Evolutionary conservation across 2,329 filamentous ascomycete species (phyloP), one percentile per base, ranked within the genome.

Genomic region (Pseudogymnoascus sp.): DNA sequence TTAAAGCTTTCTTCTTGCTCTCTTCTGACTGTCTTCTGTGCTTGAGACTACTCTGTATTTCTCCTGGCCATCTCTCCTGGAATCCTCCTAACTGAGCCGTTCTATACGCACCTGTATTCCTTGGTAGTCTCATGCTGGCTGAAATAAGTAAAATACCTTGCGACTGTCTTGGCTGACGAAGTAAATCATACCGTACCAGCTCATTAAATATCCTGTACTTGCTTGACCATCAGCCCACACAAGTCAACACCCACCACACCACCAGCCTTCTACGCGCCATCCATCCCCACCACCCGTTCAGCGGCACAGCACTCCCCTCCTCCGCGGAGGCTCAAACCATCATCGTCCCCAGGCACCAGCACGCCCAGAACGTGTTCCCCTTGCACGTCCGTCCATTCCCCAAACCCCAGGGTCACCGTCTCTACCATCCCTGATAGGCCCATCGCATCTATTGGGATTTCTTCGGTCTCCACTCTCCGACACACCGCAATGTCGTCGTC

Each of bases 401-500:
- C 63, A 70, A 28, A 28, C 5, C 28, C 28, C 6, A 8, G 28
- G 28, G 28, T 28, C 7, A 28, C 28, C 28, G 28, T 8, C 28
- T 7, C 7, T 28, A 28, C 28, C 28, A 7, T 1, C 28, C 28
- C 28, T 28, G 28, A 46, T n/a, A 25, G 42, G 42, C 28, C 2
- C 21, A 5, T 14, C 5, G 2, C 21, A n/a, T 25, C 1, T 11
- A 46, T n/a, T 25, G 25, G 42, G 42, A 11, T 46, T 44, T 44
- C 40, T 3, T 10, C 8, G 4, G 18, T 23, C 8, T 23, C 40
- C 42, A 46, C 42, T 7, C 5, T 12, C 73, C 72, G 42, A 69
- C 72, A 46, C 42, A 12, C 14, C 28, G 28, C 21, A 12, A 46
- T 46, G 18, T 21, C 40, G 28, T 79, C 78, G 67, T 71, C 28